These are phyloP conservation scores for Phytopythium oedochilum DNA, from an alignment of 352 stramenopile species.

Conservation along the genomic window DNA sequence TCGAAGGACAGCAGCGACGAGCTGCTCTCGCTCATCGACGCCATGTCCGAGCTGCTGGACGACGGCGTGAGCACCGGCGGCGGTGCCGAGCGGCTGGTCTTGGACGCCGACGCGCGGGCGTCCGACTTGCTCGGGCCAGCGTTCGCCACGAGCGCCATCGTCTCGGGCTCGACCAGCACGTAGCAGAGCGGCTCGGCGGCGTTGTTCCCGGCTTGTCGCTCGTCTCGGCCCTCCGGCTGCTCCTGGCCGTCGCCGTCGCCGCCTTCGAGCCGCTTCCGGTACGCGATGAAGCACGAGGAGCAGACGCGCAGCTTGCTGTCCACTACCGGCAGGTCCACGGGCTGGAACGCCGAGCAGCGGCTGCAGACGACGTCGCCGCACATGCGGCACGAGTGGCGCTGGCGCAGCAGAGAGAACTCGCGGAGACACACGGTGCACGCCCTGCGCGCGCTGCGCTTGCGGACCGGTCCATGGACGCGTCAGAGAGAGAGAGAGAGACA, in stretches of 20 bases:
- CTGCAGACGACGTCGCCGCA: constrained; percentile 77
- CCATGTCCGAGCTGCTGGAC: constrained; percentile 26
- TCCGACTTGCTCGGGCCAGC: too few relatives aligned
- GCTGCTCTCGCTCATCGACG: constrained; percentile 29
- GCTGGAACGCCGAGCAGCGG: constrained; percentile 67
- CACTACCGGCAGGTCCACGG: constrained; percentile 51
- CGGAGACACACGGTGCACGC: constrained; percentile 61
- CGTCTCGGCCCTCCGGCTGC: constrained; percentile 4
- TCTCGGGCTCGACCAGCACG: constrained; percentile 2
- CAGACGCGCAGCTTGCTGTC: constrained; percentile 68
- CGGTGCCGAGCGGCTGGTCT: background rate
- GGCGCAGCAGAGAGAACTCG: constrained; percentile 65
- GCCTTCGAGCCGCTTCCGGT: constrained; percentile 36
- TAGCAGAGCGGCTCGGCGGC: background rate
- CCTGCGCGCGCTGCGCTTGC: constrained; percentile 23
- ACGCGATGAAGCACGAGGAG: constrained; percentile 65
- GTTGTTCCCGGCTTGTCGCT: background rate
- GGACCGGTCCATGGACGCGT: background rate
- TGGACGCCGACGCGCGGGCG: background rate
- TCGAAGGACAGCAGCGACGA: constrained; percentile 7
- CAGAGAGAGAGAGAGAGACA: too few relatives aligned
- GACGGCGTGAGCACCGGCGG: constrained; percentile 12
- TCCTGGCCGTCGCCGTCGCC: constrained; percentile 6
- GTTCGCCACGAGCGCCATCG: constrained; percentile 8
- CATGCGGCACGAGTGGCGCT: constrained; percentile 79